Base-by-base conservation (phyloP, 2,329 filamentous ascomycete genomes). In the Colletotrichum spinosum region DNA sequence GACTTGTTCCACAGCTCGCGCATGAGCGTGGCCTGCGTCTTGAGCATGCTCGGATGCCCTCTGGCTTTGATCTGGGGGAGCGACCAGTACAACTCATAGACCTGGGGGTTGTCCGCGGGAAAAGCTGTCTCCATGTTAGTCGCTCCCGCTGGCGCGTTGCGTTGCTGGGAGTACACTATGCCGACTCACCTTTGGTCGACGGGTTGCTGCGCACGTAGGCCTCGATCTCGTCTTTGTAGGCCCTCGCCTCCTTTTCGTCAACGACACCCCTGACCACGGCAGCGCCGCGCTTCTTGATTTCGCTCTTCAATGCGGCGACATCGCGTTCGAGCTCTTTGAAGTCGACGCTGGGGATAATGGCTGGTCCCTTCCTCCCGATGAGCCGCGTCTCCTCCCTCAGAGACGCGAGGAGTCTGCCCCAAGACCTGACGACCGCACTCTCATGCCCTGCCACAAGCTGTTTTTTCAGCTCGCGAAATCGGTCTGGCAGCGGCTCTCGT, bases 1-100 rank as follows among this genome's bases (percentile, higher is more conserved):
- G 84, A 82, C 0, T 81, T 81, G 70, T 80, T 83, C 90, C 90
- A 93, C 54, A 92, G 74, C 6, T 77, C 74, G 7, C 79, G 74
- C 81, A 92, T 88, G 39, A 94, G 82, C 34, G 86, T 85, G 8
- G 78, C 78, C 70, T 93, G 91, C 0, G 87, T 81, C 25, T 78
- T 74, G 17, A 93, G 77, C 67, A 93, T 77, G 65, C 88, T 87
- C 1, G 88, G 85, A 72, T 94, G 89, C 0, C 84, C 78, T n/a
- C 92, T 84, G 4, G 90, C 91, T 68, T 85, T 83, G 48, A 91
- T 79, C 73, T 94, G 92, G 1, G 89, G 81, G 2, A 83, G 81
- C 0, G 90, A 90, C 91, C 91, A 93, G 77, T 93, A 94, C 2
- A 94, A 79, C 74, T 93, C 91, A 71, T 87, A 92, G 6, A 94